These are phyloP conservation scores for Saccharomyces hybrid DNA, from an alignment of 1,139 yeast species.

Conservation along the genomic window DNA sequence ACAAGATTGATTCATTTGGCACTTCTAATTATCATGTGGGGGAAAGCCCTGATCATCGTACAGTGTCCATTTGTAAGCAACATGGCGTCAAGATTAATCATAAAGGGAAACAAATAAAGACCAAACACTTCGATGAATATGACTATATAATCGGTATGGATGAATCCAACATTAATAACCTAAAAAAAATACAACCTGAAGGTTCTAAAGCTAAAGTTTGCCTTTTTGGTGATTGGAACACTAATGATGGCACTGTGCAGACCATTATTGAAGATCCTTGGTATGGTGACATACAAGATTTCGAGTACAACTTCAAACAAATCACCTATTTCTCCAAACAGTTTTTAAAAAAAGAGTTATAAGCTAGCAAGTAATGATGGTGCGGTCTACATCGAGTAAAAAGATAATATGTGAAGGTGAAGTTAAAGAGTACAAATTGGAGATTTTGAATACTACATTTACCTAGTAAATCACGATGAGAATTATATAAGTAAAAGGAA, in stretches of 20 bases:
- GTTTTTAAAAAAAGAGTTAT: conserved; percentile 45
- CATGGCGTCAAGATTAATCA: conserved; percentile 75
- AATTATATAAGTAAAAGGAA: neutral
- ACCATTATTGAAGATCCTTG: conserved; percentile 81
- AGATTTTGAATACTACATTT: neutral
- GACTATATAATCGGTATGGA: conserved; percentile 90
- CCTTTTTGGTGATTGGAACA: conserved; percentile 72
- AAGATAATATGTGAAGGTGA: neutral
- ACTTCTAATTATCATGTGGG: conserved; percentile 83
- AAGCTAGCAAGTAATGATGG: neutral
- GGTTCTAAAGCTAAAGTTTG: conserved; percentile 42
- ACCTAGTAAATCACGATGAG: neutral
- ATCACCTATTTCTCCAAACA: conserved; percentile 64
- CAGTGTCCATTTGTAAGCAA: conserved; percentile 57
- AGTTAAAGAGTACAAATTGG: neutral
- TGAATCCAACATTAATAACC: conserved; percentile 51
- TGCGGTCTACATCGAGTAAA: neutral
- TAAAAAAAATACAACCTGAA: conserved; percentile 54
- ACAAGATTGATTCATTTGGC: conserved; percentile 75
- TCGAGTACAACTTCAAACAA: conserved; percentile 71
- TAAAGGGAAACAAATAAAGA: conserved; percentile 59
- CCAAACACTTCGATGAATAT: conserved; percentile 55
- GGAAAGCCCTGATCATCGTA: conserved; percentile 70
- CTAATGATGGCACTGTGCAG: conserved; percentile 39
- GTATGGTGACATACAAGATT: conserved; percentile 80